phyloP scores from a whole-genome alignment of 2,329 filamentous ascomycete species.

The Pseudogymnoascus sp. region DNA sequence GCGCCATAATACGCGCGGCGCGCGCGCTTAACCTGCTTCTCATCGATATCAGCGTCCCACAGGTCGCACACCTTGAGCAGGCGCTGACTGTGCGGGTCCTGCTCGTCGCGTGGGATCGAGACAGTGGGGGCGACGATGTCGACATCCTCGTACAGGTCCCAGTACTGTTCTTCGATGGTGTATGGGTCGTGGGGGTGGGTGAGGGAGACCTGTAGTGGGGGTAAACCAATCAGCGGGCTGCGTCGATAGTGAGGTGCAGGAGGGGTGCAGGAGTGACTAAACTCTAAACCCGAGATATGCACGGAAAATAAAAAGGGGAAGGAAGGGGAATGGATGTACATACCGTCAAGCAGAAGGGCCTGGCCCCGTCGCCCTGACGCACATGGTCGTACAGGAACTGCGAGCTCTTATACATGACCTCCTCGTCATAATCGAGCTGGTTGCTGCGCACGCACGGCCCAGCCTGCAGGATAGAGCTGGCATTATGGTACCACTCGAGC shows the following conservation, averaged over 20 bases:
- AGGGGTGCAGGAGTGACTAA: background rate
- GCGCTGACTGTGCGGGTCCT: slow-evolving; percentile 80
- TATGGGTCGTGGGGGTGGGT: slow-evolving; percentile 95
- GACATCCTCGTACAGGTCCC: slow-evolving; percentile 83
- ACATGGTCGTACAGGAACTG: slow-evolving; percentile 90
- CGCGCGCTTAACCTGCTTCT: slow-evolving; percentile 78
- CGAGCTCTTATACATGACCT: slow-evolving; percentile 85
- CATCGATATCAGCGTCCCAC: slow-evolving; percentile 73
- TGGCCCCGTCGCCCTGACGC: slow-evolving; percentile 61
- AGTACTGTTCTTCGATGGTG: slow-evolving; percentile 87
- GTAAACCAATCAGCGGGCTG: background rate
- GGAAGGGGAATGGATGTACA: too few species aligned
- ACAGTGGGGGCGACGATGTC: slow-evolving; percentile 79
- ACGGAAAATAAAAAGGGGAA: background rate
- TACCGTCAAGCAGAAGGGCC: slow-evolving; percentile 77
- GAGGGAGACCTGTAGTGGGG: slow-evolving; percentile 57
- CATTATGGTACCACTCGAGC: slow-evolving; percentile 94
- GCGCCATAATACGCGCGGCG: slow-evolving; percentile 87
- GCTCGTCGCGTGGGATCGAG: slow-evolving; percentile 68
- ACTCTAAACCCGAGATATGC: background rate
- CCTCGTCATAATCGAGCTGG: slow-evolving; percentile 92
- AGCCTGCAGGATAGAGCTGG: slow-evolving; percentile 84
- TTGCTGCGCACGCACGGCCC: slow-evolving; percentile 85
- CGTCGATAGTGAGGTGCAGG: background rate
- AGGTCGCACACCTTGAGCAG: slow-evolving; percentile 80